A percentile compares a stretch with the other conserved stretches of the same genome.
phyloP scores from a whole-genome alignment of 2,329 filamentous ascomycete species.

The Epichloe gansuensis region DNA sequence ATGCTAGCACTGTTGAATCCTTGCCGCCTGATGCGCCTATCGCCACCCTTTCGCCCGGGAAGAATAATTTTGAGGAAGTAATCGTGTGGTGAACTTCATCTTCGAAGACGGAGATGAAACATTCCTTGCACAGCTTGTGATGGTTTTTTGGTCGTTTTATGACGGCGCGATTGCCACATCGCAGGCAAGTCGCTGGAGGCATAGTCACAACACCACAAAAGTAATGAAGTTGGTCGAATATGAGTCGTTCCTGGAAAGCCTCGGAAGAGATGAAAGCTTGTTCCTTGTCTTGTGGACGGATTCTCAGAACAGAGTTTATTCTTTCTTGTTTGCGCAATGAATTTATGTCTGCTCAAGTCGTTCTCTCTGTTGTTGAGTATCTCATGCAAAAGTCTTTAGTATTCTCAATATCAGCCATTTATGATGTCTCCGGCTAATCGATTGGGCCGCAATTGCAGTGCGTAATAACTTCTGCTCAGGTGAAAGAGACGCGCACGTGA shows the following conservation, averaged over 20 bases:
- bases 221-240: not conserved
- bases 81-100: conserved; percentile 92
- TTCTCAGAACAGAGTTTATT: too few species aligned
- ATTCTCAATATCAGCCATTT: not conserved
- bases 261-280: not conserved
- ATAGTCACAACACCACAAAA: conserved; percentile 30
- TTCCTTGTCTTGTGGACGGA: too few species aligned
- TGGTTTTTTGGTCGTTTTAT: conserved; percentile 93
- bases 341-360: not conserved
- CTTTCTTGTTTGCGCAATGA: not conserved
- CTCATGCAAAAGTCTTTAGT: not conserved
- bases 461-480: too few species aligned
- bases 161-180: conserved; percentile 68
- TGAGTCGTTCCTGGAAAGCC: not conserved
- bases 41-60: conserved; percentile 70
- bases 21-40: conserved; percentile 96
- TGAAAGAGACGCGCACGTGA: conserved; percentile 4
- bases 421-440: not conserved
- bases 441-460: not conserved
- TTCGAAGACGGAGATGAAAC: conserved; percentile 82
- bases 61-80: conserved; percentile 65
- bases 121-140: conserved; percentile 79
- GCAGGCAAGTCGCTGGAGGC: conserved; percentile 63
- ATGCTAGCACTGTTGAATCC: conserved; percentile 91
- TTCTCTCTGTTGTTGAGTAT: not conserved